A percentile compares a stretch with the other conserved stretches of the same genome.
Evolutionary conservation across 352 stramenopile genomes (phyloP).

Genomic region (Globisporangium nagaii): DNA sequence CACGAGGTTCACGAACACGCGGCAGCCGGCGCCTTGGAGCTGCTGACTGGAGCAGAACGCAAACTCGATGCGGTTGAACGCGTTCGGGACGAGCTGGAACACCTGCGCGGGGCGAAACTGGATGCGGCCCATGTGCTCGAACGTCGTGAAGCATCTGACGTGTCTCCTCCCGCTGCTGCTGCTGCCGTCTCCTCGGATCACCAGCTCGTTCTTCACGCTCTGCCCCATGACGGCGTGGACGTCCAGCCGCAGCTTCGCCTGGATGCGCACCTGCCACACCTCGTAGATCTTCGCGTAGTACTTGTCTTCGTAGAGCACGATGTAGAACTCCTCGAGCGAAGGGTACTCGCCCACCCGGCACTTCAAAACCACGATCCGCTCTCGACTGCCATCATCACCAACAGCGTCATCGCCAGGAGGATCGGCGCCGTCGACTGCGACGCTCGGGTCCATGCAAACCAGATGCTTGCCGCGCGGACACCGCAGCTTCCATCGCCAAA

Average conservation of each 20-base stretch:
- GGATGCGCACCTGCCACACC: slow-evolving; percentile 80
- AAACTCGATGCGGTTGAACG: slow-evolving; percentile 89
- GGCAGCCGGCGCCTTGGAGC: slow-evolving; percentile 12
- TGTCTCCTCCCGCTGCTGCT: slow-evolving; percentile 5
- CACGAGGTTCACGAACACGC: slow-evolving; percentile 82
- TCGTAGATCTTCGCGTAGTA: slow-evolving; percentile 77
- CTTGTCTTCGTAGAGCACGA: slow-evolving; percentile 87
- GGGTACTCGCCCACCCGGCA: slow-evolving; percentile 86
- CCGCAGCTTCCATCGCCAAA: slow-evolving; percentile 56
- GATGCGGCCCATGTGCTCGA: slow-evolving; percentile 29
- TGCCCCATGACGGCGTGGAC: slow-evolving; percentile 86
- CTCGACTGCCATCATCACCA: slow-evolving; percentile 11
- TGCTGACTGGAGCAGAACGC: slow-evolving; percentile 60
- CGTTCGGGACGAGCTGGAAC: slow-evolving; percentile 86
- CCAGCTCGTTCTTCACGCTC: slow-evolving; percentile 77
- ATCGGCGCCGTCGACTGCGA: slow-evolving; percentile 36
- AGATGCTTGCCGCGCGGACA: slow-evolving; percentile 47
- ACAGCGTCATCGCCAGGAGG: slow-evolving; percentile 7
- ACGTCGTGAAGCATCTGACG: slow-evolving; percentile 52
- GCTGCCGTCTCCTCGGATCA: slow-evolving; percentile 81
- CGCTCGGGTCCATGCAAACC: slow-evolving; percentile 65
- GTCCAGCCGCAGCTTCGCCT: slow-evolving; percentile 78
- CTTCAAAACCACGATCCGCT: slow-evolving; percentile 50
- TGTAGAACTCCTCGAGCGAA: slow-evolving; percentile 84
- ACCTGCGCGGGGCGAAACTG: slow-evolving; percentile 73